A percentile compares a stretch with the other conserved stretches of the same genome.
phyloP scores from a whole-genome alignment of 345 rosid species.

The Excoecaria agallocha region DNA sequence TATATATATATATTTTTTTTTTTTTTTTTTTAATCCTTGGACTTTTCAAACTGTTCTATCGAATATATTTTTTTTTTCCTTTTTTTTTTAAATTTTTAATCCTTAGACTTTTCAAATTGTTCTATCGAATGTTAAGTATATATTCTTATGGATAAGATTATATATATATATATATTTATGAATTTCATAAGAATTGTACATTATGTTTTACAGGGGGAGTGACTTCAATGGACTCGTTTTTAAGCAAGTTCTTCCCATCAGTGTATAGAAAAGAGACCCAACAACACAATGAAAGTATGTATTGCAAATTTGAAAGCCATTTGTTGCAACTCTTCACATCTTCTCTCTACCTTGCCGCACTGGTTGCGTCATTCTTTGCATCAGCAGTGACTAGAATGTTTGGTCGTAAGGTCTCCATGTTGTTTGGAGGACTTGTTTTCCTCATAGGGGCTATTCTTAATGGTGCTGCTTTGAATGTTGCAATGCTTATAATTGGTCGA shows the following conservation, averaged over 20 bases:
- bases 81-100: no score
- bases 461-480: constrained; percentile 51
- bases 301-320: constrained; percentile 73
- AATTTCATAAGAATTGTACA: no score
- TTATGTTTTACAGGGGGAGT: constrained; percentile 60
- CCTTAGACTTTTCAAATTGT: no score
- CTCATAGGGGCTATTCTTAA: constrained; percentile 59
- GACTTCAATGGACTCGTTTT: constrained; percentile 67
- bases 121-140: no score
- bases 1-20: no score
- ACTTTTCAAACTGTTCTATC: no score
- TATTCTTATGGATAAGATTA: no score
- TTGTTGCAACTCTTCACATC: constrained; percentile 70
- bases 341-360: constrained; percentile 71
- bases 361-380: constrained; percentile 64
- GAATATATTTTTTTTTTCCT: neutral
- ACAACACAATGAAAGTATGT: constrained; percentile 39
- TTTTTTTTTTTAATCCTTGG: no score
- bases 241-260: constrained; percentile 58
- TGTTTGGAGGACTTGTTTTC: constrained; percentile 56
- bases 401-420: constrained; percentile 72
- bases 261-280: constrained; percentile 37
- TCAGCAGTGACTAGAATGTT: constrained; percentile 48
- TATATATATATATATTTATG: no score
- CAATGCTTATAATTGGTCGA: constrained; percentile 62